phyloP scores from a whole-genome alignment of 768 basidiomycete species.

The Rhizopogon salebrosus region DNA sequence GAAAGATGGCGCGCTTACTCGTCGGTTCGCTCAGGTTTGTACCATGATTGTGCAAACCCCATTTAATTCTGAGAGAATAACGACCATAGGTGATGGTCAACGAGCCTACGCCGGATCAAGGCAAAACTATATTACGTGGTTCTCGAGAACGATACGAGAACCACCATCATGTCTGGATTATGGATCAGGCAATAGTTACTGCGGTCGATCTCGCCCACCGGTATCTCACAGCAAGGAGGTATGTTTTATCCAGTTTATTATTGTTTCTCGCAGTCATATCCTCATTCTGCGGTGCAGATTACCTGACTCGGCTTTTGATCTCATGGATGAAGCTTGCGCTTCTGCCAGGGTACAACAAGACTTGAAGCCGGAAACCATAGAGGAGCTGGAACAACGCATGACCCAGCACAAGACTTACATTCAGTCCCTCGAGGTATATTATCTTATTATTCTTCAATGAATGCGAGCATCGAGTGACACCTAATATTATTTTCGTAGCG shows the following conservation, averaged over 20 bases:
- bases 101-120: conserved; percentile 5
- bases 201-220: conserved; percentile 6
- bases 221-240: conserved; percentile 7
- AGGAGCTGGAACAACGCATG: background rate
- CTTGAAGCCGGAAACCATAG: conserved; percentile 2
- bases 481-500: background rate
- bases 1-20: conserved; percentile 8
- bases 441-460: background rate
- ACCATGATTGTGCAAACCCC: too few relatives aligned
- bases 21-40: conserved; percentile 6
- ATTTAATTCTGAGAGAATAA: too few relatives aligned
- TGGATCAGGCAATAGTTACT: conserved; percentile 4
- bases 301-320: conserved; percentile 7
- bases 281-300: too few relatives aligned
- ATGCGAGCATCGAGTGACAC: background rate
- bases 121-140: conserved; percentile 7
- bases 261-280: too few relatives aligned
- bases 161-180: conserved; percentile 6
- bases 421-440: conserved; percentile 1
- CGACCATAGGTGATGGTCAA: conserved; percentile 4
- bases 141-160: conserved; percentile 3
- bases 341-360: conserved; percentile 6
- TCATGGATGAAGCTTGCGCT: conserved; percentile 7
- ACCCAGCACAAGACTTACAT: background rate
- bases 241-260: background rate